Conservation (phyloP, 805 yeast genomes). For the Ogataea dorogensis region DNA sequence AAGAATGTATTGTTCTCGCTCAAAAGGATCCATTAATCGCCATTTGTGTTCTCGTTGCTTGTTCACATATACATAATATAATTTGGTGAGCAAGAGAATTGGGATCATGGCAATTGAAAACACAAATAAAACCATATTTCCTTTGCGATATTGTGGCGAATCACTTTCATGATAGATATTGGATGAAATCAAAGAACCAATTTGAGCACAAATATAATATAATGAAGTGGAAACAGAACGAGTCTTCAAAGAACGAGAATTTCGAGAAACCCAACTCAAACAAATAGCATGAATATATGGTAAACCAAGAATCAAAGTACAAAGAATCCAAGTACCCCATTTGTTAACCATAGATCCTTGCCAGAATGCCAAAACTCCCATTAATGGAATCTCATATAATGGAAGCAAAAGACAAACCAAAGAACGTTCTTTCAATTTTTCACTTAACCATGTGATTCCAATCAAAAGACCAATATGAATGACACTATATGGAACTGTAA, state of each 20-base stretch:
- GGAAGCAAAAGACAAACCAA: slow-evolving; percentile 36
- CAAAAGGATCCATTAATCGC: slow-evolving; percentile 45
- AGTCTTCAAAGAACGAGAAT: slow-evolving; percentile 29
- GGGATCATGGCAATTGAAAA: slow-evolving; percentile 24
- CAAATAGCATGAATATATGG: slow-evolving; percentile 42
- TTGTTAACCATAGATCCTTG: slow-evolving; percentile 12
- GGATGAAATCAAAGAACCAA: slow-evolving; percentile 28
- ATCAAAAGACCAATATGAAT: slow-evolving; percentile 11
- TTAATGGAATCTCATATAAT: slow-evolving; percentile 15
- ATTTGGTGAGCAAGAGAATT: slow-evolving; percentile 17
- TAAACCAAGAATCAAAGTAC: slow-evolving; percentile 32
- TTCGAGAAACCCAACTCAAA: slow-evolving; percentile 33
- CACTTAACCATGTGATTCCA: slow-evolving; percentile 31
- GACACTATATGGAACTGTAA: slow-evolving; percentile 22
- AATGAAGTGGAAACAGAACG: slow-evolving; percentile 33
- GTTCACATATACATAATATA: slow-evolving; percentile 24
- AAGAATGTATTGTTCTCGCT: slow-evolving; percentile 44
- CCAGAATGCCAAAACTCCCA: slow-evolving; percentile 16
- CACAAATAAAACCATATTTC: slow-evolving; percentile 25
- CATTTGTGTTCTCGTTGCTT: slow-evolving; percentile 34
- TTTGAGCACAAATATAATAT: slow-evolving; percentile 31
- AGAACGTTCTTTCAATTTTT: slow-evolving; percentile 40
- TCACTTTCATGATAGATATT: slow-evolving; percentile 33
- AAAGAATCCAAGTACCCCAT: slow-evolving; percentile 19
- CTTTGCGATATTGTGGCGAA: slow-evolving; percentile 32